Base-by-base conservation (phyloP, 2,329 filamentous ascomycete genomes). In the Trichophyton schoenleinii region DNA sequence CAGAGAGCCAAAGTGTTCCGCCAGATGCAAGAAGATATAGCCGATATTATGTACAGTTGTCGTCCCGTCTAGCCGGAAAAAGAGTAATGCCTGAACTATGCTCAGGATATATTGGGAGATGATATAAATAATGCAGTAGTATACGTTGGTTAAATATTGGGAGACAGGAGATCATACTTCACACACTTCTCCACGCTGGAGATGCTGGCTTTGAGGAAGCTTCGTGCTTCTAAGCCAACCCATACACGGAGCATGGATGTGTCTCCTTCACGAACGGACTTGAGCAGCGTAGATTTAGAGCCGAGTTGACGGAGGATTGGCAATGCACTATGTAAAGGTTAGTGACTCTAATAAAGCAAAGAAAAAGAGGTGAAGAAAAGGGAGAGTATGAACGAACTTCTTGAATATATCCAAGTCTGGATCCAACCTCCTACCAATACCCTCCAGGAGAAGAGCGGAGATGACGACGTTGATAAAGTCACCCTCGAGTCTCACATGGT, bases 381-480 rank as follows among this genome's bases (percentile, higher is more conserved):
- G 46, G 31, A 41, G 6, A 1, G 5, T 55, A 31, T 61, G 28
- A 53, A 73, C 79, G 72, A 70, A 85, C 83, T 83, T 85, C 69
- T 85, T 85, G 66, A 99, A 87, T 11, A 99, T 79, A 74, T 99
- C 94, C 55, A 96, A 78, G 60, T 92, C 80, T 0, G 94, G 92
- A 71, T 97, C 87, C 15, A 99, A 76, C 63, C 81, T 89, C 64
- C 94, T 83, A 0, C 94, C 94, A 69, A 97, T 99, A 5, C 94
- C 94, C 72, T 99, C 94, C 1, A 99, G 80, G 1, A 99, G 80
- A 38, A 99, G 77, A 60, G 97, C 96, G 63, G 90, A 95, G 62
- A 99, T 87, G 34, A 99, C 92, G 3, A 99, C 94, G 70, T 99
- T 99, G 71, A 99, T 91, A 71, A 97, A 99, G 72, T 99, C 94